Conservation (phyloP, 169 alveolate genomes). For the Cryptosporidium ryanae region DNA sequence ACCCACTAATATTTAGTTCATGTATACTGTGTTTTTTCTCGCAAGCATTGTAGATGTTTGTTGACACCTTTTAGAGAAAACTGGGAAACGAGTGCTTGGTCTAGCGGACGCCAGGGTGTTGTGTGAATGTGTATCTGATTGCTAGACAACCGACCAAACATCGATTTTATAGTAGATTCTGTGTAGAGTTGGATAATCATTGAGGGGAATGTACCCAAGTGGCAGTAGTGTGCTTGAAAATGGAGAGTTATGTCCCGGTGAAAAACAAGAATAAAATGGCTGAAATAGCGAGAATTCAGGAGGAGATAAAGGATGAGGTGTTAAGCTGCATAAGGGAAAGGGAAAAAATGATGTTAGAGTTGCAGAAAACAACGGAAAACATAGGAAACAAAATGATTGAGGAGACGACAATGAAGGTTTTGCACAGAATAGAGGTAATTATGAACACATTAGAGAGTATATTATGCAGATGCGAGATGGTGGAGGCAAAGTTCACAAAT, state of each 20-base stretch:
- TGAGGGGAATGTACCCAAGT: no score
- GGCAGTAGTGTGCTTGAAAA: no score
- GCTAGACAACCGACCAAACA: no score
- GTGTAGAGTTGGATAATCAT: no score
- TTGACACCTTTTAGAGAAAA: no score
- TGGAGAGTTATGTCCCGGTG: not conserved
- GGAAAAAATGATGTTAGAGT: slow-evolving; percentile 16
- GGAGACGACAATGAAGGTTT: slow-evolving; percentile 52
- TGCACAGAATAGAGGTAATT: slow-evolving; percentile 44
- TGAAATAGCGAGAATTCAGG: slow-evolving; percentile 48
- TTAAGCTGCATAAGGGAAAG: slow-evolving; percentile 4
- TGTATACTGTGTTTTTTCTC: no score
- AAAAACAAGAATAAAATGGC: slow-evolving; percentile 2
- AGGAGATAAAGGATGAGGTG: slow-evolving; percentile 28
- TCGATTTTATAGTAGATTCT: no score
- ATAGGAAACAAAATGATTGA: slow-evolving; percentile 65
- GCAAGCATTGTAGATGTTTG: no score
- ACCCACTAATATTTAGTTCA: no score
- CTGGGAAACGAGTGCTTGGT: no score
- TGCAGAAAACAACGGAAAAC: slow-evolving; percentile 56
- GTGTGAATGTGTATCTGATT: no score
- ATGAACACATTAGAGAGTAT: slow-evolving; percentile 64
- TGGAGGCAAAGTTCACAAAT: slow-evolving; percentile 28
- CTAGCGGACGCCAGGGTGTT: no score
- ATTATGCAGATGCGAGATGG: slow-evolving; percentile 53